Evolutionary conservation across 208 protist species (phyloP).

Genomic region (Acanthamoeba lenticulata): DNA sequence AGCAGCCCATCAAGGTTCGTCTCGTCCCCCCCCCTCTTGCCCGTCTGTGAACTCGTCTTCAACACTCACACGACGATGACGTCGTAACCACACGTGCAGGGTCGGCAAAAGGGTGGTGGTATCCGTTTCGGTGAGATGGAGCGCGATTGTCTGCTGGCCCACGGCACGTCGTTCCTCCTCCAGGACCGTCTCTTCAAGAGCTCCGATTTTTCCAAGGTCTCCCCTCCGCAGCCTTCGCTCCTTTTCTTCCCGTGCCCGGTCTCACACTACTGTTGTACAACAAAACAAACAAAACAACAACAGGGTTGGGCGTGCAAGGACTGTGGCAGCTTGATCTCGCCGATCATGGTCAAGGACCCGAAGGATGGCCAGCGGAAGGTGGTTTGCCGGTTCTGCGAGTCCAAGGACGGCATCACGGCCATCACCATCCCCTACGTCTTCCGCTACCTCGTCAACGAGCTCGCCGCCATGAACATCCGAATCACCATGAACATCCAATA

Average conservation of each 20-base stretch:
- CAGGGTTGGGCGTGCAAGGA: neutral
- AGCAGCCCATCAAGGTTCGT: slow-evolving; percentile 98
- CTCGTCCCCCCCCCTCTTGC: neutral
- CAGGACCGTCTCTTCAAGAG: slow-evolving; percentile 97
- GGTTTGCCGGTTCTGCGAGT: slow-evolving; percentile 73
- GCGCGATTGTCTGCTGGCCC: slow-evolving; percentile 98
- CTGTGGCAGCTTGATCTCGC: slow-evolving; percentile 4
- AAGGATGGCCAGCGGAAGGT: neutral
- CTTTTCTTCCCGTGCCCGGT: neutral
- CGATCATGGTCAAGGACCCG: neutral
- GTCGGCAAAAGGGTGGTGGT: slow-evolving; percentile 92
- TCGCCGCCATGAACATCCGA: slow-evolving; percentile 92
- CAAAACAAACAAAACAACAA: neutral
- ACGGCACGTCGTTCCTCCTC: slow-evolving; percentile 98
- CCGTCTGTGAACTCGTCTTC: neutral
- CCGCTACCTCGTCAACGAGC: slow-evolving; percentile 89
- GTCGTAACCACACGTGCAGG: slow-evolving; percentile 43
- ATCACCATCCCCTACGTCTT: slow-evolving; percentile 88
- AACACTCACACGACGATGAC: neutral
- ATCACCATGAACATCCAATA: slow-evolving; percentile 80
- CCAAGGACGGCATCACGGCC: slow-evolving; percentile 62
- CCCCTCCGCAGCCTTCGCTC: neutral
- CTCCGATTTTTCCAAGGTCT: slow-evolving; percentile 83
- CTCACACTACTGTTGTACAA: neutral
- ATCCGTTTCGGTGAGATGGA: slow-evolving; percentile 99